Base-by-base conservation (phyloP, 768 basidiomycete genomes). In the Trichaptum fuscoviolaceum region DNA sequence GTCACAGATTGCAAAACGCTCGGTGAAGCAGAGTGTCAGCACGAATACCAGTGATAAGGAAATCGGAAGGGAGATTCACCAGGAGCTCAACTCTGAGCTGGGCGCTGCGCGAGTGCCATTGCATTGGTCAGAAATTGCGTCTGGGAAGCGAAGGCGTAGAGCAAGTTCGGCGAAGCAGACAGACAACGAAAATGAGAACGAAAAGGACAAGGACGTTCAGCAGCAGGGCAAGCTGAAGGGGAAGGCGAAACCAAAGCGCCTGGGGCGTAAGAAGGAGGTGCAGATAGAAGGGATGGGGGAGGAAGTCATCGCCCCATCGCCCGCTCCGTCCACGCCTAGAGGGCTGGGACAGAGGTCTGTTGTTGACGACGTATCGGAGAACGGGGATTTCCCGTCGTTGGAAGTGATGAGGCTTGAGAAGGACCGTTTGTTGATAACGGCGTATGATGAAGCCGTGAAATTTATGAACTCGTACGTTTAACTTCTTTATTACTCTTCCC, bases 381-480 rank as follows among this genome's bases (percentile, higher is more conserved):
- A 72, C 34, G 80, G 76, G 15, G 80, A 69, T 25, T 61, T 34
- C 4, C 15, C 12, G 17, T 25, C 59, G 24, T 25, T 25, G 24
- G 59, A 34, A 24, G 25, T 25, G 3, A 6, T 17, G 23, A 18
- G 27, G 27, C 12, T 71, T 35, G 73, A 71, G 57, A 77, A 80
- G 52, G 72, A 71, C 20, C 71, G 71, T 30, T 72, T 67, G 35
- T 64, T 67, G 2, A 66, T 66, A 17, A 67, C 78, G 15, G 75
- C 81, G 60, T 88, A 87, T 71, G 78, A 87, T 64, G 85, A 86
- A 66, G 89, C 89, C 0, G 80, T 83, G 15, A 76, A 75, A 57
- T 89, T 82, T 73, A 87, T 91, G 66, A 83, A 84, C 10, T 82
- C 83, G 88, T 90, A 72, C 65, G 87, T 85, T 64, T 20, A 62